Percentiles rank a stretch among this genome's conserved stretches.
Evolutionary conservation across 495 filamentous ascomycete genomes (phyloP).

Genomic region (Penicillium egyptiacum): DNA sequence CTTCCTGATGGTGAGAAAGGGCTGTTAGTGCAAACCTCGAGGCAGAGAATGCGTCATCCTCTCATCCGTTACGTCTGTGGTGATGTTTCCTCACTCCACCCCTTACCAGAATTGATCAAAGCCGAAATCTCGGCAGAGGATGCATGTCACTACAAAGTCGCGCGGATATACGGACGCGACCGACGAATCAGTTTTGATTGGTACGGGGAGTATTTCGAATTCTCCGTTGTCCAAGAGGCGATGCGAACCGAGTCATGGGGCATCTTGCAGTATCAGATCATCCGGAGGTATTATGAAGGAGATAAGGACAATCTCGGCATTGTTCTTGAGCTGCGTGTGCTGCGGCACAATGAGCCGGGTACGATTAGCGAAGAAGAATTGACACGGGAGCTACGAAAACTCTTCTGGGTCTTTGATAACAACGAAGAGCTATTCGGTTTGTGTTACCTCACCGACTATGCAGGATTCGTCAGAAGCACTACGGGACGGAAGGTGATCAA

Average conservation of each 20-base stretch:
- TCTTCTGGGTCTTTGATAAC: conserved; percentile 4
- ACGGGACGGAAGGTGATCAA: conserved; percentile 12
- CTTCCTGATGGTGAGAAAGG: conserved; percentile 27
- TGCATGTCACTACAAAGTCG: conserved; percentile 14
- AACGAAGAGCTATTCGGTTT: conserved; percentile 7
- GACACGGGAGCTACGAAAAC: conserved; percentile 1
- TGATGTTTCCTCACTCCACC: conserved; percentile 32
- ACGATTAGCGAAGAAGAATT: conserved; percentile 29
- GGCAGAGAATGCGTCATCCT: conserved; percentile 29
- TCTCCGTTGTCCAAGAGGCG: conserved; percentile 9
- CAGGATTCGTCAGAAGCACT: conserved; percentile 5
- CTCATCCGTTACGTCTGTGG: conserved; percentile 35
- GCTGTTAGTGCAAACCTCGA: conserved; percentile 30
- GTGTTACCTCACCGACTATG: not conserved
- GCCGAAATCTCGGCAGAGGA: conserved; percentile 6
- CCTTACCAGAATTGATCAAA: conserved; percentile 5
- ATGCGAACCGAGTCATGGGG: conserved; percentile 19
- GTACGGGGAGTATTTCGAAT: conserved; percentile 30
- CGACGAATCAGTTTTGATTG: conserved; percentile 31
- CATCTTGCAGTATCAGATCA: conserved; percentile 35
- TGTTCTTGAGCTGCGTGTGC: conserved; percentile 10
- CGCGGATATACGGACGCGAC: conserved; percentile 31
- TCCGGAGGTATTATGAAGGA: conserved; percentile 6
- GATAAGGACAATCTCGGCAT: not conserved
- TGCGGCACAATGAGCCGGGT: conserved; percentile 14